Conservation (phyloP, 805 yeast genomes). For the Starmerella sp. region DNA sequence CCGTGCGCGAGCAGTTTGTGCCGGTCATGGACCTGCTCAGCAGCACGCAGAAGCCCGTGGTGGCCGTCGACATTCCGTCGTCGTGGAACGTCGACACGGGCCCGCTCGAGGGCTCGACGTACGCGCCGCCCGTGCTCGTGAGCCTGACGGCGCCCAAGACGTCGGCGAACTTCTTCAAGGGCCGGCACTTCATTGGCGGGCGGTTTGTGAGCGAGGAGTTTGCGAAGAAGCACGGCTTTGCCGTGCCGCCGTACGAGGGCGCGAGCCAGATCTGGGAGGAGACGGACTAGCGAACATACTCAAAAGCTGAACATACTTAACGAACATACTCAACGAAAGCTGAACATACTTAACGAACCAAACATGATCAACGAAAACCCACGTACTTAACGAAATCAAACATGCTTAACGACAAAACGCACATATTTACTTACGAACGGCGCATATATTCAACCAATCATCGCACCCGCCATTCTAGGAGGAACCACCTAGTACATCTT, state of each 20-base stretch:
- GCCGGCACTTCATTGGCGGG: conserved; percentile 79
- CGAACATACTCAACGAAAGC: no score
- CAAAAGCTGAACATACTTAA: no score
- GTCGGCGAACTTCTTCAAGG: conserved; percentile 47
- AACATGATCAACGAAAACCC: no score
- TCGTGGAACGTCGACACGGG: conserved; percentile 97
- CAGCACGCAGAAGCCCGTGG: conserved; percentile 41
- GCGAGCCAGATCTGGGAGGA: conserved; percentile 43
- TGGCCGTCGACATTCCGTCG: conserved; percentile 84
- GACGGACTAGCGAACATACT: background rate
- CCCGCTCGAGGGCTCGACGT: conserved; percentile 37
- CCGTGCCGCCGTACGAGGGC: conserved; percentile 48
- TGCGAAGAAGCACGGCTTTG: conserved; percentile 64
- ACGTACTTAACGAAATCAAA: no score
- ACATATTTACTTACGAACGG: no score
- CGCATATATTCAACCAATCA: no score
- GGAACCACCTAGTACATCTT: no score
- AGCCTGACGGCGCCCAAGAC: conserved; percentile 93
- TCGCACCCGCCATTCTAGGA: no score
- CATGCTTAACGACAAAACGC: no score
- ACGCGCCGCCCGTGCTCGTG: conserved; percentile 58
- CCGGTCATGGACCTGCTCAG: conserved; percentile 36
- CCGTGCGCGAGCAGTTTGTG: conserved; percentile 69
- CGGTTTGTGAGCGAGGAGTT: conserved; percentile 59
- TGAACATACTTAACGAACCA: no score